These are phyloP conservation scores for Scalesia atractyloides DNA, from an alignment of 129 eudicot species.

Conservation along the genomic window DNA sequence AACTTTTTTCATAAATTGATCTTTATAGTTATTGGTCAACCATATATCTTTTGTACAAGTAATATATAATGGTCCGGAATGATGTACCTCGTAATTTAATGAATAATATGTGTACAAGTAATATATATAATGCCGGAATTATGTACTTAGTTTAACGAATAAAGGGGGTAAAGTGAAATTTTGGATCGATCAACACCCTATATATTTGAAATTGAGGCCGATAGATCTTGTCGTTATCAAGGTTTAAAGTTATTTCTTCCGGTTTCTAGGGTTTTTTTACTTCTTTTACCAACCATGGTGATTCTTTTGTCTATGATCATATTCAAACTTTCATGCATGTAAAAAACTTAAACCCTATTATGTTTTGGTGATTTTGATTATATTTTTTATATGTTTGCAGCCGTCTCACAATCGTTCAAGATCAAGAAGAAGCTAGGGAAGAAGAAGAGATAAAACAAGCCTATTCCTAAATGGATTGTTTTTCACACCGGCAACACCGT, in stretches of 20 bases:
- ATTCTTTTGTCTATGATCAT: background rate
- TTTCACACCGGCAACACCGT: slow-evolving; percentile 62
- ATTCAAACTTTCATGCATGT: background rate
- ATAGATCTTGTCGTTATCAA: background rate
- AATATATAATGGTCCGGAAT: no score
- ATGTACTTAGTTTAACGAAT: no score
- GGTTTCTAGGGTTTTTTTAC: slow-evolving; percentile 31
- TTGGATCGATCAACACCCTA: background rate
- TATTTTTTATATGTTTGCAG: slow-evolving; percentile 31
- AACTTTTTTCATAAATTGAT: no score
- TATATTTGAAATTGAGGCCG: background rate
- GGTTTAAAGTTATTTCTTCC: no score
- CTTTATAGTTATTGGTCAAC: no score
- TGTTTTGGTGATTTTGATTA: slow-evolving; percentile 13
- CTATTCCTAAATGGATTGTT: slow-evolving; percentile 70
- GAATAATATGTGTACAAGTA: no score
- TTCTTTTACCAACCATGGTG: slow-evolving; percentile 32
- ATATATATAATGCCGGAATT: no score
- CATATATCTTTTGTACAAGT: no score
- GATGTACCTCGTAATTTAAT: no score
- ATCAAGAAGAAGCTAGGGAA: slow-evolving; percentile 85
- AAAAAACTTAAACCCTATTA: no score
- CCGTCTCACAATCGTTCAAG: slow-evolving; percentile 87
- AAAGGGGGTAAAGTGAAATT: slow-evolving; percentile 6
- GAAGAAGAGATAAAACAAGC: slow-evolving; percentile 89